A percentile compares a stretch with the other conserved stretches of the same genome.
phyloP scores from a whole-genome alignment of 2,329 filamentous ascomycete genomes.

The Pseudogymnoascus sp. region DNA sequence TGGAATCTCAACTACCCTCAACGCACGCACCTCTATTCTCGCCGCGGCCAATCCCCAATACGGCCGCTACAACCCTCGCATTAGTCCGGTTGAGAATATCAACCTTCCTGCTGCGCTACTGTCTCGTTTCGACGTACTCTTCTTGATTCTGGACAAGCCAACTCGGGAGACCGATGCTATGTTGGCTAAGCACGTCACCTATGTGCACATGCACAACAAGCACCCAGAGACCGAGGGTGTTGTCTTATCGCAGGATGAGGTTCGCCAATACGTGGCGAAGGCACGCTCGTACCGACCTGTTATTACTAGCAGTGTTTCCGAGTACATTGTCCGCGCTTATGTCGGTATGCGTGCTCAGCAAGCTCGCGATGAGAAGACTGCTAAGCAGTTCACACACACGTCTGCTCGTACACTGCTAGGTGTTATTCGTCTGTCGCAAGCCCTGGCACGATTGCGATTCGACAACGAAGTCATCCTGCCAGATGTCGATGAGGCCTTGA shows the following conservation, averaged over 20 bases:
- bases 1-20: constrained; percentile 92
- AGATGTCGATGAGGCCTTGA: constrained; percentile 90
- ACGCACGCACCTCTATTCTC: constrained; percentile 90
- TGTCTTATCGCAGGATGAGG: constrained; percentile 88
- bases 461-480: constrained; percentile 76
- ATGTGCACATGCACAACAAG: constrained; percentile 93
- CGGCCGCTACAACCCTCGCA: constrained; percentile 93
- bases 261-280: constrained; percentile 90
- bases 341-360: constrained; percentile 89
- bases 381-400: constrained; percentile 89
- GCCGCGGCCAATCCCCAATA: constrained; percentile 96
- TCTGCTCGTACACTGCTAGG: constrained; percentile 90
- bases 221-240: constrained; percentile 73
- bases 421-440: constrained; percentile 86
- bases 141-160: constrained; percentile 92
- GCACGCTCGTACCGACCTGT: constrained; percentile 82
- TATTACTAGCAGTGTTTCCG: constrained; percentile 76
- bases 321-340: constrained; percentile 96
- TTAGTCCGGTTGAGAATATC: constrained; percentile 97
- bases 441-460: constrained; percentile 86
- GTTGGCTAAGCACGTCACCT: constrained; percentile 88
- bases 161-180: constrained; percentile 84
- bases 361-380: constrained; percentile 81
- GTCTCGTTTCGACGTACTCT: constrained; percentile 94
- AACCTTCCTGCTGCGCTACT: constrained; percentile 95